Percentiles rank a stretch among this genome's conserved stretches.
phyloP scores from a whole-genome alignment of 768 basidiomycete genomes.

The Agrocybe pediades region DNA sequence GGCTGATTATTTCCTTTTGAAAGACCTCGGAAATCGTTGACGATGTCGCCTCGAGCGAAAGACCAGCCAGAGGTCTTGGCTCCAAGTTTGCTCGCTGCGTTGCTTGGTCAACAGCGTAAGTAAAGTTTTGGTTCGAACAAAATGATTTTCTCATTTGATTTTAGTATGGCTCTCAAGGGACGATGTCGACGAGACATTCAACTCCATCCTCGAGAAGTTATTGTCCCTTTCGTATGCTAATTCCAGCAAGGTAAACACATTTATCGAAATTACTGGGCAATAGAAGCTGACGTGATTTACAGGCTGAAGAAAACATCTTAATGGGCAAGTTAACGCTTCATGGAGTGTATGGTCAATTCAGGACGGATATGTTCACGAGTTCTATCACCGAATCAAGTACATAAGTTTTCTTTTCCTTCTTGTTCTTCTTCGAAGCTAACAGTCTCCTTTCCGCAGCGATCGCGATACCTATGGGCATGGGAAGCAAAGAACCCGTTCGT shows the following conservation, averaged over 20 bases:
- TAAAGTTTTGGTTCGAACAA: not conserved
- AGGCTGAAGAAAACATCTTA: constrained; percentile 78
- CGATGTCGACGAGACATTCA: constrained; percentile 52
- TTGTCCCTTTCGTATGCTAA: constrained; percentile 55
- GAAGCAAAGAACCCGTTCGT: constrained; percentile 39
- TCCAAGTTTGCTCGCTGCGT: constrained; percentile 59
- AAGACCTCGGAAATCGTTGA: constrained; percentile 48
- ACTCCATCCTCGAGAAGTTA: constrained; percentile 57
- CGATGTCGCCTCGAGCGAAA: constrained; percentile 31
- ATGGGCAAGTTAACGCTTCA: constrained; percentile 80
- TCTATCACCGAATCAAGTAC: constrained; percentile 89
- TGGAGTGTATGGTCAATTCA: constrained; percentile 76
- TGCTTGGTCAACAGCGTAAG: constrained; percentile 73
- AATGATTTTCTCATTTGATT: not conserved
- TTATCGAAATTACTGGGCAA: not conserved
- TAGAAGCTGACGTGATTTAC: not conserved
- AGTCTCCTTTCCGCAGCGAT: constrained; percentile 55
- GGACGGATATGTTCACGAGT: constrained; percentile 85
- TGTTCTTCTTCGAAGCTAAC: not conserved
- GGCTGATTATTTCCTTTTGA: constrained; percentile 4
- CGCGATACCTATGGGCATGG: constrained; percentile 80
- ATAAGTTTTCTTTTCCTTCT: too few species aligned
- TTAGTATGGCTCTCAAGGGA: constrained; percentile 71
- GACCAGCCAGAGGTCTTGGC: constrained; percentile 49
- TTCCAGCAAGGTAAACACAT: constrained; percentile 52